A percentile compares a stretch with the other conserved stretches of the same genome.
phyloP scores from a whole-genome alignment of 192 early-diverging fungal genomes.

The Helicostylum pulchrum region DNA sequence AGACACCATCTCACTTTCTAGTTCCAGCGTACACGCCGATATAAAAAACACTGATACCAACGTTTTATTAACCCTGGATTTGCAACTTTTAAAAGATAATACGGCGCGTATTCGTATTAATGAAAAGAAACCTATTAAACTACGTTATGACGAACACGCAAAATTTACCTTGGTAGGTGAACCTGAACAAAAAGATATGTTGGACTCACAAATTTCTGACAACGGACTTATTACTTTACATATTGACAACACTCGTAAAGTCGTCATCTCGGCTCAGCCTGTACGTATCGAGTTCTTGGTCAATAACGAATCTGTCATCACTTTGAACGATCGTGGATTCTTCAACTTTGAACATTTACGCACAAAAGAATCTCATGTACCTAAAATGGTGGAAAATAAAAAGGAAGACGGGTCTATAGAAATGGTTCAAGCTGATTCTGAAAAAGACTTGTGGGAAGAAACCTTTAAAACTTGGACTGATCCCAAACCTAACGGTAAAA shows the following conservation, averaged over 20 bases:
- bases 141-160: constrained; percentile 68
- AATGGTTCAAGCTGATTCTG: constrained; percentile 40
- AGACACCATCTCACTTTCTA: constrained; percentile 53
- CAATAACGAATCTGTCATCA: constrained; percentile 53
- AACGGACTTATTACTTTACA: constrained; percentile 35
- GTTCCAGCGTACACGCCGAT: constrained; percentile 39
- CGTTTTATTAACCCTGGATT: constrained; percentile 40
- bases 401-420: constrained; percentile 31
- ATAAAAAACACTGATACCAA: constrained; percentile 50
- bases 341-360: constrained; percentile 82
- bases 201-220: constrained; percentile 14
- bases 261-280: constrained; percentile 54
- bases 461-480: constrained; percentile 85
- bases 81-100: constrained; percentile 56
- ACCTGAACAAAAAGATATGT: constrained; percentile 14
- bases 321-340: constrained; percentile 81
- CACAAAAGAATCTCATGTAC: constrained; percentile 45
- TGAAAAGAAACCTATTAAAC: constrained; percentile 61
- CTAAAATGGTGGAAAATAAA: constrained; percentile 43
- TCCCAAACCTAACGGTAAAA: constrained; percentile 85
- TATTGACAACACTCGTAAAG: constrained; percentile 41
- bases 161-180: constrained; percentile 54
- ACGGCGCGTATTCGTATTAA: constrained; percentile 58
- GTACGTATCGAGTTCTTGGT: constrained; percentile 60
- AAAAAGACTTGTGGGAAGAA: constrained; percentile 78